Base-by-base conservation (phyloP, 2,329 filamentous ascomycete species). In the Calonectria pteridis region DNA sequence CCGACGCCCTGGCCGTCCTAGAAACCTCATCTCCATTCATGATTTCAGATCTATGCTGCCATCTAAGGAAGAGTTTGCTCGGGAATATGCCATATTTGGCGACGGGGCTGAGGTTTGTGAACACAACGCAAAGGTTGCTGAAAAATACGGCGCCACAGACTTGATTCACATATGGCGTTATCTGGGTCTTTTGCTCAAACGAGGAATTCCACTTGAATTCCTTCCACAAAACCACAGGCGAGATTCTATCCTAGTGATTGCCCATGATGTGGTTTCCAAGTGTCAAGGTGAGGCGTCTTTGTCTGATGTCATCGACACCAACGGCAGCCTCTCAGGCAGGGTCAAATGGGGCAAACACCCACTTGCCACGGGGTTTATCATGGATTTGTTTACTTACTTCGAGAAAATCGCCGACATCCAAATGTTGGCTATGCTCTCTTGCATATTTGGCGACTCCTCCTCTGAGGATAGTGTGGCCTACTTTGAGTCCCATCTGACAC, bases 101-200 rank as follows among this genome's bases (percentile, higher is more conserved):
- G 92, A 95, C 74, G 93, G 94, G 0, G 90, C 92, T n/a, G 90
- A 93, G 46, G 92, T 98, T 4, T 98, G 96, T 83, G 88, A 91
- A 55, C 93, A 97, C 79, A 99, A 99, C 83, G 94, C 95, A 11
- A 85, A 86, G 1, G 92, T 97, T 58, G 96, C 96, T 11, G 89
- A 92, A 77, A 92, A 91, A 75, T 89, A 93, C 77, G 94, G 93
- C 6, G 90, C 91, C 75, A 83, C 88, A 18, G 94, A 98, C 76
- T 85, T 97, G 35, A 93, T 94, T 31, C 91, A 95, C 77, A 91
- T 98, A 9, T 99, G 97, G 97, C 91, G 91, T 63, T 93, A 98
- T 76, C 88, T 95, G 69, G 93, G 91, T 23, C 87, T 98, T 72
- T 88, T 98, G 7, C 86, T 98, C 58, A 92, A 92, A 76, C 94